Percentiles rank a stretch among this genome's conserved stretches.
Evolutionary conservation across 139 green algal species (phyloP).

Genomic region (Diplosphaera chodatii): DNA sequence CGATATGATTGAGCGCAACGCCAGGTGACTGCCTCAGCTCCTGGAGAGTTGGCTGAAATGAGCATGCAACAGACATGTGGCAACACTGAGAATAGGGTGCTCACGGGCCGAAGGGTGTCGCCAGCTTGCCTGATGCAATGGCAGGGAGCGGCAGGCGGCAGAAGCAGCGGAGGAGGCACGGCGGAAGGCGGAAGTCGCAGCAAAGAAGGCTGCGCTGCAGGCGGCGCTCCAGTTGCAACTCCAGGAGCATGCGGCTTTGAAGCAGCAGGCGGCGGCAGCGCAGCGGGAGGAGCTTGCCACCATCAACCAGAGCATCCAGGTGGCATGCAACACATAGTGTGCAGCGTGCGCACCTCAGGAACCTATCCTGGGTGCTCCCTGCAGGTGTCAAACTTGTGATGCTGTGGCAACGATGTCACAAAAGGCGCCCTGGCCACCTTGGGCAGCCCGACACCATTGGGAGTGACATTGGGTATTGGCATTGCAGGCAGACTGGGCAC

Average conservation of each 20-base stretch:
- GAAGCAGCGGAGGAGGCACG: slow-evolving; percentile 9
- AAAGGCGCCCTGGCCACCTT: too few species aligned
- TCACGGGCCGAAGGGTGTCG: too few species aligned
- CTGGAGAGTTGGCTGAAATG: background rate
- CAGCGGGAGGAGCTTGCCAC: slow-evolving; percentile 9
- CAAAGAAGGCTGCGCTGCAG: slow-evolving; percentile 1
- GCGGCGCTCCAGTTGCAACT: slow-evolving; percentile 13
- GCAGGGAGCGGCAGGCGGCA: slow-evolving; percentile 21
- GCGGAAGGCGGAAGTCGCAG: slow-evolving; percentile 5
- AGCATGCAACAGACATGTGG: too few species aligned
- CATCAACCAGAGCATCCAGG: slow-evolving; percentile 10
- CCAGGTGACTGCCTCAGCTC: background rate
- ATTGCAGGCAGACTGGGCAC: background rate
- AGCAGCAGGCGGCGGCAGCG: background rate
- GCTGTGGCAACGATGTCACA: too few species aligned
- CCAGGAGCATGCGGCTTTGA: background rate
- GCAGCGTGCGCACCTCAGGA: too few species aligned
- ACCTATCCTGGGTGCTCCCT: too few species aligned
- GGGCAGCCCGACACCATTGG: background rate
- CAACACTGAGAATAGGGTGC: too few species aligned
- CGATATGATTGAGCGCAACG: slow-evolving; percentile 22
- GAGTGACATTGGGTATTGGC: background rate
- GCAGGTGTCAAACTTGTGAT: too few species aligned
- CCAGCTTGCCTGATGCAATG: background rate
- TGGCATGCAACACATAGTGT: too few species aligned